These are phyloP conservation scores for Kwoniella sp. DNA, from an alignment of 768 basidiomycete species.

Conservation along the genomic window DNA sequence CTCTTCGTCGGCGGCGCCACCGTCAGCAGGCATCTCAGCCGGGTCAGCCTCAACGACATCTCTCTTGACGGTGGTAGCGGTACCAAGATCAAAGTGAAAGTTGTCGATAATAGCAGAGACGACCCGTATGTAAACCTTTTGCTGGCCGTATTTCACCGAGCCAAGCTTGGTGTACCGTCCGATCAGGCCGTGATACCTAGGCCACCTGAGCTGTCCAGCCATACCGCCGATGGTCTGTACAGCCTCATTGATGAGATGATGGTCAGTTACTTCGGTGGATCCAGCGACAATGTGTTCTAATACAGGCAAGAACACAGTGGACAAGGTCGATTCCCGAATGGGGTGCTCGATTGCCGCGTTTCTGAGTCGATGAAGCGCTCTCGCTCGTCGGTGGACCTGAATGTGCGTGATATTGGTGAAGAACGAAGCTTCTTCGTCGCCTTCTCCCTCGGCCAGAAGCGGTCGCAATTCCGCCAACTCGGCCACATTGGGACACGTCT, in stretches of 20 bases:
- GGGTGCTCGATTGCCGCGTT: conserved; percentile 67
- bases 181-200: conserved; percentile 71
- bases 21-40: conserved; percentile 29
- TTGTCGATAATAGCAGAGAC: conserved; percentile 79
- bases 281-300: conserved; percentile 72
- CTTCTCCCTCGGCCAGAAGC: conserved; percentile 73
- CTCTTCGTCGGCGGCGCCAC: conserved; percentile 19
- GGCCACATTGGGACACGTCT: conserved; percentile 59
- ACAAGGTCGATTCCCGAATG: conserved; percentile 65
- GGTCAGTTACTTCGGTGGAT: conserved; percentile 58
- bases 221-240: conserved; percentile 73
- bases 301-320: conserved; percentile 81
- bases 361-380: conserved; percentile 78
- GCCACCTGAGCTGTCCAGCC: conserved; percentile 73
- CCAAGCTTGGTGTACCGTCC: conserved; percentile 71
- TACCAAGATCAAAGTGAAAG: conserved; percentile 70
- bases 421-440: conserved; percentile 91
- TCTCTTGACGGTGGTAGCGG: conserved; percentile 52
- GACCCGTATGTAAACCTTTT: conserved; percentile 76
- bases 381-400: conserved; percentile 79
- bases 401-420: conserved; percentile 95
- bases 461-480: conserved; percentile 73
- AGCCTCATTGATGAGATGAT: conserved; percentile 85
- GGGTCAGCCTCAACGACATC: conserved; percentile 41
- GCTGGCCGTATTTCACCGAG: conserved; percentile 60